These are phyloP conservation scores for Wickerhamiella pararugosa DNA, from an alignment of 1,139 yeast genomes.

Conservation along the genomic window DNA sequence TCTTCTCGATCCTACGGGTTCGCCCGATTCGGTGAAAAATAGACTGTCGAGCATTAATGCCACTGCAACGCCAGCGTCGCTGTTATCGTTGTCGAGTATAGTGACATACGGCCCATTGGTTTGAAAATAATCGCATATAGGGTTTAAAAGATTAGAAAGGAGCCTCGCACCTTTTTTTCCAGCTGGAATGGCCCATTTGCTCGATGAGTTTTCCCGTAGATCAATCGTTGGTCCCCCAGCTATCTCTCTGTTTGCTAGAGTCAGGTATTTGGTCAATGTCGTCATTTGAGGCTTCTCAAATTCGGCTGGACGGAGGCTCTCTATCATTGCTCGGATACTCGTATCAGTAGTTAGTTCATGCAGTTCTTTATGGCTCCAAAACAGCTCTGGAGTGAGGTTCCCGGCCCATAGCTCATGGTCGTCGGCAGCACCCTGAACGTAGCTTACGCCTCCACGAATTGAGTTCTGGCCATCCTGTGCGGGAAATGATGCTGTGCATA, in stretches of 20 bases:
- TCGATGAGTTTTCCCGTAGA: not conserved
- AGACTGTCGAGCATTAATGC: conserved; percentile 37
- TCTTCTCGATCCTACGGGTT: conserved; percentile 8
- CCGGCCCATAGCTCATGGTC: conserved; percentile 81
- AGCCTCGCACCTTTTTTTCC: conserved; percentile 52
- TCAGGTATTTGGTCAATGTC: not conserved
- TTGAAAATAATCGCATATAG: conserved; percentile 21
- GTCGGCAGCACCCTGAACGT: conserved; percentile 88
- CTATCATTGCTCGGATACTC: conserved; percentile 5
- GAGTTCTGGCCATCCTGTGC: conserved; percentile 40
- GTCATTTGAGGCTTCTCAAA: no score
- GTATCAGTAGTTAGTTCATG: conserved; percentile 9
- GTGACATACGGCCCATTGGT: conserved; percentile 24
- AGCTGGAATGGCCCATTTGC: conserved; percentile 22
- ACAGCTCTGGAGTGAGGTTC: conserved; percentile 36
- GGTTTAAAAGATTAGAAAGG: conserved; percentile 33
- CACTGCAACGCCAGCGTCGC: conserved; percentile 51
- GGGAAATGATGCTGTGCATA: conserved; percentile 51
- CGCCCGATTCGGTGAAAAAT: conserved; percentile 31
- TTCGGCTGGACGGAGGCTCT: not conserved
- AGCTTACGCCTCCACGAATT: conserved; percentile 32
- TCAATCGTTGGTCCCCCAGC: not conserved
- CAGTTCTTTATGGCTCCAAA: conserved; percentile 34
- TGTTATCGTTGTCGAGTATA: conserved; percentile 43
- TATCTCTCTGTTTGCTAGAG: not conserved